A percentile compares a stretch with the other conserved stretches of the same genome.
phyloP scores from a whole-genome alignment of 1,284 basidiomycete species.

The Sanghuangporus sanghuang region DNA sequence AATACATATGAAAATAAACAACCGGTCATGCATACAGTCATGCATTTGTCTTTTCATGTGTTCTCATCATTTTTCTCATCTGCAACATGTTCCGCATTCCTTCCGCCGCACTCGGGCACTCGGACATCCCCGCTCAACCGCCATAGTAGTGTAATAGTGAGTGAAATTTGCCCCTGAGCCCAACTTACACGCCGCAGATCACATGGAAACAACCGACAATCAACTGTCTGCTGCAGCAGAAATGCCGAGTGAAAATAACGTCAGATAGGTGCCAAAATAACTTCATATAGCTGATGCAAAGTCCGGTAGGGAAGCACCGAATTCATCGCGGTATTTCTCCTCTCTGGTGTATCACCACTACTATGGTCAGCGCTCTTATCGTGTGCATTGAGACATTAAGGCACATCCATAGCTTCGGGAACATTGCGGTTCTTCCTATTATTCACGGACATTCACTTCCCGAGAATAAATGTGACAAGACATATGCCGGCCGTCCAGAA shows the following conservation, averaged over 20 bases:
- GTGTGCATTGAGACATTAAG: background rate
- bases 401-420: background rate
- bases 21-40: background rate
- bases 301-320: background rate
- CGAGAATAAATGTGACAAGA: background rate
- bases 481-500: background rate
- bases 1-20: constrained; percentile 2
- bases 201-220: background rate
- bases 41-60: background rate
- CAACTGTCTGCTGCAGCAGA: background rate
- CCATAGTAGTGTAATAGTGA: background rate
- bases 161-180: background rate
- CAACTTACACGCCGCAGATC: background rate
- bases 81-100: background rate
- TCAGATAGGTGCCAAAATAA: background rate
- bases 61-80: background rate
- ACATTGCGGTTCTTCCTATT: background rate
- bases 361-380: background rate
- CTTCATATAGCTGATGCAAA: background rate
- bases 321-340: constrained; percentile 2
- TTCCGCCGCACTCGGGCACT: background rate
- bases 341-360: background rate
- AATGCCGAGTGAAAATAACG: background rate
- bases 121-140: background rate
- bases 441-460: background rate